Evolutionary conservation across 352 stramenopile genomes (phyloP).

Genomic region (Thalassiosira oceanica): DNA sequence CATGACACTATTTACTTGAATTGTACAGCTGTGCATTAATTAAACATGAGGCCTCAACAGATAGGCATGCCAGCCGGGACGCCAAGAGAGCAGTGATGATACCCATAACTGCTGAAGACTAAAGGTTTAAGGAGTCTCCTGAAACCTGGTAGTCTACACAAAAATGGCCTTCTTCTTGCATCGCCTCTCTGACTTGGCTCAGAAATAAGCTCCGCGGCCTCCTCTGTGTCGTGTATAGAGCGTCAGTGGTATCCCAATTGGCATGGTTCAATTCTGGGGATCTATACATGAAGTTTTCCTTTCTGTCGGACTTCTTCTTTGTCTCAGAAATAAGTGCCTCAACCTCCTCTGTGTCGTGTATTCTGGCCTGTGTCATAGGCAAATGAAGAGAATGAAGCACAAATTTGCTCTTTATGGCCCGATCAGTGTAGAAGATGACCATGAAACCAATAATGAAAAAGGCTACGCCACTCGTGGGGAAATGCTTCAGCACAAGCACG

Average conservation of each 20-base stretch:
- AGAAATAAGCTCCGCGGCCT: too few relatives aligned
- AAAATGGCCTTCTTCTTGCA: too few relatives aligned
- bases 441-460: constrained; percentile 48
- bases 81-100: too few relatives aligned
- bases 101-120: too few relatives aligned
- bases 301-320: constrained; percentile 10
- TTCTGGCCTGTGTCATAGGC: constrained; percentile 42
- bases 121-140: too few relatives aligned
- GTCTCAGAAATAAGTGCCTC: constrained; percentile 12
- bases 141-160: too few relatives aligned
- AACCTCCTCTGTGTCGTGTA: constrained; percentile 45
- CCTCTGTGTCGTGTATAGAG: too few relatives aligned
- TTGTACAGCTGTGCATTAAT: too few relatives aligned
- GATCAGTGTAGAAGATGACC: constrained; percentile 38
- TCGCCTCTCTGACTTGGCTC: too few relatives aligned
- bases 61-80: too few relatives aligned
- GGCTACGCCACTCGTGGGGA: constrained; percentile 7
- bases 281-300: constrained; percentile 45
- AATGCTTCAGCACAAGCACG: constrained; percentile 35
- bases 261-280: constrained; percentile 35
- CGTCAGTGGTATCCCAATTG: constrained; percentile 42
- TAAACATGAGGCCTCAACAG: too few relatives aligned
- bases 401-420: constrained; percentile 45
- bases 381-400: constrained; percentile 42
- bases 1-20: too few relatives aligned